Base-by-base conservation (phyloP, 129 eudicot genomes). In the Lactuca saligna region DNA sequence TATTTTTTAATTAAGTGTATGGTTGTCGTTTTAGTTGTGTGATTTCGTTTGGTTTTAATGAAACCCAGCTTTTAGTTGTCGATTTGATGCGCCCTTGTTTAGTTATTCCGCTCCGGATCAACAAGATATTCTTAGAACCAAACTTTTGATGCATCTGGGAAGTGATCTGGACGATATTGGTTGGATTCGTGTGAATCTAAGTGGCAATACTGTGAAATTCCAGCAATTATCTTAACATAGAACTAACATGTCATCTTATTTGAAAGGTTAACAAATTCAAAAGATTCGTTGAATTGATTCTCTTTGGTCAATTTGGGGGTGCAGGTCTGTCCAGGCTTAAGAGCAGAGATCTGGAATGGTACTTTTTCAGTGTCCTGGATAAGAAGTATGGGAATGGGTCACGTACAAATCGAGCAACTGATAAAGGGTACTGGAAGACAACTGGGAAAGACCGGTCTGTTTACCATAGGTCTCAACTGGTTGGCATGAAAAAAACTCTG, bases 401-500 rank as follows among this genome's bases (percentile, higher is more conserved):
- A 4, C 84, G 84, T 63, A 91, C 96, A 14, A 91, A 91, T 54
- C 82, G 97, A 16, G 97, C 97, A 11, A 91, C 97, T 41, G 90
- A 82, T 54, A 78, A 76, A 69, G 97, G 97, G 14, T 91, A 91
- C 69, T 91, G 97, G 97, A 91, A 91, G 74, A 91, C 97, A 20
- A 91, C 97, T 5, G 97, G 97, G 13, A 91, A 91, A 73, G 97
- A 91, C 65, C 71, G 97, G 71, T 80, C 94, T 38, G 94, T 91
- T 39, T 80, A 82, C 79, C 96, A 88, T 54, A 84, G 72, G 82
- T 71, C 78, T 11, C 74, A 58, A 69, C 77, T 84, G 53, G 92
- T 88, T 64, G 97, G 97, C 65, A 91, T 88, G 97, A 91, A 91
- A 69, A 91, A 91, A 59, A 91, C 97, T 14, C 81, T 91, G 74